Percentiles rank a stretch among this genome's conserved stretches.
Conservation (phyloP, 345 rosid species). For the Eutrema heterophyllum region DNA sequence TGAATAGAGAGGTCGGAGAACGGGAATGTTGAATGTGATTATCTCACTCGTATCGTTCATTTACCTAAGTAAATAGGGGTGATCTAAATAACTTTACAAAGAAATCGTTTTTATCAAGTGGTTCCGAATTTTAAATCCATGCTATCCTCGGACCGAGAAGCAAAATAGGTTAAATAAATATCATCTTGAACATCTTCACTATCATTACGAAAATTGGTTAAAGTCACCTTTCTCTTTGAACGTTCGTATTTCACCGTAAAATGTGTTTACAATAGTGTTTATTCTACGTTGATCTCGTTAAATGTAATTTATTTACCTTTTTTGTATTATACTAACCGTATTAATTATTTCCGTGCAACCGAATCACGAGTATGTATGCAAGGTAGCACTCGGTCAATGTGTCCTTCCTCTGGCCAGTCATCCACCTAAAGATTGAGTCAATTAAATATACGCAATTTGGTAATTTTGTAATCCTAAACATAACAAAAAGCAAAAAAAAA, state of each 20-base stretch:
- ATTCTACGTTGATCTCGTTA: not conserved
- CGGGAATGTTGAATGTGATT: not conserved
- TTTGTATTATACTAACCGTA: not conserved
- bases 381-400: conserved; percentile 24
- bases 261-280: not conserved
- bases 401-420: not conserved
- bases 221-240: not conserved
- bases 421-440: not conserved
- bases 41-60: not conserved
- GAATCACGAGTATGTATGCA: conserved; percentile 13
- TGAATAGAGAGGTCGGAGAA: not conserved
- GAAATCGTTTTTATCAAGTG: no score
- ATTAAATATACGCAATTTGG: not conserved
- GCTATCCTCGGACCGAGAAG: no score
- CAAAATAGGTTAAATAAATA: no score
- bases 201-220: no score
- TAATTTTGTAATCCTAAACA: not conserved
- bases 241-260: not conserved
- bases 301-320: not conserved
- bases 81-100: no score
- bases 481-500: not conserved
- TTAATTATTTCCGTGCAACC: not conserved
- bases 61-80: no score
- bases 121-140: no score
- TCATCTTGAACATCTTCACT: no score